Conservation (phyloP, 352 stramenopile genomes). For the Pythium plurisporium region DNA sequence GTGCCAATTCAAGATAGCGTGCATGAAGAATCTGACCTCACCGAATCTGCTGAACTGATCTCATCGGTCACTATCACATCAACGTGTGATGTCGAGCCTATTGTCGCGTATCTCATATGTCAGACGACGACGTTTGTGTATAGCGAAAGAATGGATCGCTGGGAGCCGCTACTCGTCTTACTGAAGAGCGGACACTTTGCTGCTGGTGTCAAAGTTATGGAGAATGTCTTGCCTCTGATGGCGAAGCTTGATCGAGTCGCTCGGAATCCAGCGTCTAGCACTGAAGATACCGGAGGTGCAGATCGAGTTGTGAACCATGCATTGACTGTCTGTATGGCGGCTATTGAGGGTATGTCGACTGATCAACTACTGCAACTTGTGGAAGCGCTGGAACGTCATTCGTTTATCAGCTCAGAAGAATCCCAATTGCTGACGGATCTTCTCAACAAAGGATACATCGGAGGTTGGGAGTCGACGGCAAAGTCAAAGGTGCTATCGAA, state of each 20-base stretch:
- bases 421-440: conserved; percentile 64
- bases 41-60: conserved; percentile 18
- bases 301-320: conserved; percentile 38
- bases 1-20: conserved; percentile 23
- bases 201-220: conserved; percentile 64
- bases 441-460: conserved; percentile 78
- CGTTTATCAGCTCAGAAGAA: conserved; percentile 77
- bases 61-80: conserved; percentile 32
- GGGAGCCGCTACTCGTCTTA: conserved; percentile 72
- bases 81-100: conserved; percentile 67
- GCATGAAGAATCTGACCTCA: conserved; percentile 8
- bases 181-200: conserved; percentile 58
- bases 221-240: conserved; percentile 68
- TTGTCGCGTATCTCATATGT: conserved; percentile 84
- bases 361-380: conserved; percentile 61
- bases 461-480: conserved; percentile 65
- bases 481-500: conserved; percentile 64
- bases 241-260: conserved; percentile 42
- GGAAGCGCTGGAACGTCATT: conserved; percentile 52
- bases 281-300: not conserved
- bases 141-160: conserved; percentile 71
- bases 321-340: conserved; percentile 64
- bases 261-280: not conserved
- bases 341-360: conserved; percentile 61
- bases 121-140: conserved; percentile 78